Evolutionary conservation across 441 rosid genomes (phyloP), one percentile per base, ranked within the genome.

Genomic region (Eruca vesicaria): DNA sequence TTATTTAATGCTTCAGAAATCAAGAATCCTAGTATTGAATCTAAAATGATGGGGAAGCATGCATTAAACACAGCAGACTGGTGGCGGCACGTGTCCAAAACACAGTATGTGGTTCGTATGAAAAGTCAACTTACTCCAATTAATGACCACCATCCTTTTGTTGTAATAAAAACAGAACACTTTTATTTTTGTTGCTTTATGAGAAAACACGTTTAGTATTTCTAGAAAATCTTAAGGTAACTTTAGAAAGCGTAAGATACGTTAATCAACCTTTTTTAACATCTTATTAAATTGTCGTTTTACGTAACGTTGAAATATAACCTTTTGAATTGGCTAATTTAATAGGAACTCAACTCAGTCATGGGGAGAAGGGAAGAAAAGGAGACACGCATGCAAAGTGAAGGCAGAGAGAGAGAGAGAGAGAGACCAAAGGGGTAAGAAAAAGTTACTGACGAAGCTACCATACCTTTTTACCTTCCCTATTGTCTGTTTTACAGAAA

Each of bases 101-200:
- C 11, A 18, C 38, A 29, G 55, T 68, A 41, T 68, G 65, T 62
- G 69, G 79, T 68, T 19, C 3, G 29, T 26, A 41, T 7, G 14
- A 21, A 41, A 76, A 76, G 79, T 76, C 79, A 76, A 76, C 79
- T 55, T 76, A n/a, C 66, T 69, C 38, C 1, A 41, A 29, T 41
- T 69, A 28, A 75, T 62, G 38, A 53, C 69, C 18, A 67, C 79
- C 78, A 68, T 50, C 53, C 59, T 38, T 75, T 65, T 15, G 52
- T 19, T 52, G 28, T 7, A 7, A 29, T 70, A n/a, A 28, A 59
- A 57, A 45, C 64, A 16, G 57, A 18, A 18, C 16, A 33, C 48
- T 60, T 20, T 63, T 6, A 18, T 14, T 18, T 18, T 14, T 19
- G 50, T 14, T 43, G 50, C 52, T 6, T 43, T 43, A 1, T 6